These are phyloP conservation scores for Grammothele lineata DNA, from an alignment of 768 basidiomycete genomes.

Conservation along the genomic window DNA sequence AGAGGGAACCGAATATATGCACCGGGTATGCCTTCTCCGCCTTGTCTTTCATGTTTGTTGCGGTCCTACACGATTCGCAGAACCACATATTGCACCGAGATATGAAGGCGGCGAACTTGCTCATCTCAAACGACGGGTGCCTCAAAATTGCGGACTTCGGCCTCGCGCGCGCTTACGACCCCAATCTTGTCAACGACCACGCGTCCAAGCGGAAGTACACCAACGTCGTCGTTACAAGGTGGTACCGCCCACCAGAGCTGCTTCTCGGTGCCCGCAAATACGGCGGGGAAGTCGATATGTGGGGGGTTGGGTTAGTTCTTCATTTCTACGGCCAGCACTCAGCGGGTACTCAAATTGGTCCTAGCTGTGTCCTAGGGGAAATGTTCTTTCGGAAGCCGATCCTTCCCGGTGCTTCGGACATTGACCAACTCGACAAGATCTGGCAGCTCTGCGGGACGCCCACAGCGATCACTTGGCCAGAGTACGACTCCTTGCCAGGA, in stretches of 20 bases:
- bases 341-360: background rate
- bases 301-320: conserved; percentile 84
- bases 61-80: conserved; percentile 37
- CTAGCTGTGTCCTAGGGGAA: conserved; percentile 92
- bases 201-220: conserved; percentile 73
- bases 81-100: conserved; percentile 97
- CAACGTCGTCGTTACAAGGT: conserved; percentile 91
- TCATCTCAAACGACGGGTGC: conserved; percentile 83
- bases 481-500: conserved; percentile 69
- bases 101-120: conserved; percentile 97
- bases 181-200: conserved; percentile 40
- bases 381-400: conserved; percentile 90
- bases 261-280: conserved; percentile 87
- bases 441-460: conserved; percentile 89
- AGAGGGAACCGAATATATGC: conserved; percentile 96
- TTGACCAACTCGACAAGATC: conserved; percentile 91
- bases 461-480: conserved; percentile 77
- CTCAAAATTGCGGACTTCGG: conserved; percentile 96
- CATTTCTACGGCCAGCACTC: background rate
- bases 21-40: conserved; percentile 55
- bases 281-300: conserved; percentile 93
- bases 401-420: conserved; percentile 79
- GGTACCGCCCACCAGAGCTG: conserved; percentile 94
- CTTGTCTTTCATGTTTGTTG: background rate
- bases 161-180: conserved; percentile 79